Percentiles rank a stretch among this genome's conserved stretches.
Conservation (phyloP, 306 rosid genomes). For the Dryas octopetala region DNA sequence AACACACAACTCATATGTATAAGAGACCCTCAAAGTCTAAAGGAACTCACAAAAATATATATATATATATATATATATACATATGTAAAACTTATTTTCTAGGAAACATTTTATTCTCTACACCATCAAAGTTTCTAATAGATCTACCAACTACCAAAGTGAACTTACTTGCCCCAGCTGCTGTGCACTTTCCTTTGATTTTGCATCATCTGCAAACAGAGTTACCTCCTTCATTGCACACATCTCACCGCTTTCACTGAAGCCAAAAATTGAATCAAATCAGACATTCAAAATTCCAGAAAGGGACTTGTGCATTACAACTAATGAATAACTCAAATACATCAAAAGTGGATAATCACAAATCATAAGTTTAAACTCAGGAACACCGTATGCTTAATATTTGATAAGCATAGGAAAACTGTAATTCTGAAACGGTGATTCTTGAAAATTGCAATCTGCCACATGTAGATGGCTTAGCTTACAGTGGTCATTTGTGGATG, state of each 20-base stretch:
- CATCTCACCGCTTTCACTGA: slow-evolving; percentile 92
- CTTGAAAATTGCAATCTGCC: background rate
- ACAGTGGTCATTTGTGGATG: background rate
- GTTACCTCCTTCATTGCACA: slow-evolving; percentile 99
- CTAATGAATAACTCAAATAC: background rate
- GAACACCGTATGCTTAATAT: background rate
- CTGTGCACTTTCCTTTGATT: slow-evolving; percentile 86
- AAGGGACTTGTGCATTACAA: background rate
- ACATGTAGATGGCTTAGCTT: background rate
- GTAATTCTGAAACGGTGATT: slow-evolving; percentile 1
- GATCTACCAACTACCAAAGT: slow-evolving; percentile 3
- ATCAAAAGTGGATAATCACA: background rate
- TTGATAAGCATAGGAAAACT: background rate
- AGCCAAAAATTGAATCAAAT: slow-evolving; percentile 33
- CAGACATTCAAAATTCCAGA: slow-evolving; percentile 24
- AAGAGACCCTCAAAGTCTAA: slow-evolving; percentile 20
- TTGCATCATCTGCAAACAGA: slow-evolving; percentile 90
- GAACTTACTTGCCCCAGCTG: slow-evolving; percentile 75
- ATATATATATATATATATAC: background rate
- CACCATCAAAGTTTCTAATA: slow-evolving; percentile 1
- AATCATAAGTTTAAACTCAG: background rate
- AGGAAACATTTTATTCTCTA: background rate
- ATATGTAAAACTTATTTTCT: background rate
- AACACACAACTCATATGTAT: slow-evolving; percentile 20
- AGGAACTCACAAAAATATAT: slow-evolving; percentile 15